These are phyloP conservation scores for Epichloe sibirici DNA, from an alignment of 2,329 filamentous ascomycete genomes.

Conservation along the genomic window DNA sequence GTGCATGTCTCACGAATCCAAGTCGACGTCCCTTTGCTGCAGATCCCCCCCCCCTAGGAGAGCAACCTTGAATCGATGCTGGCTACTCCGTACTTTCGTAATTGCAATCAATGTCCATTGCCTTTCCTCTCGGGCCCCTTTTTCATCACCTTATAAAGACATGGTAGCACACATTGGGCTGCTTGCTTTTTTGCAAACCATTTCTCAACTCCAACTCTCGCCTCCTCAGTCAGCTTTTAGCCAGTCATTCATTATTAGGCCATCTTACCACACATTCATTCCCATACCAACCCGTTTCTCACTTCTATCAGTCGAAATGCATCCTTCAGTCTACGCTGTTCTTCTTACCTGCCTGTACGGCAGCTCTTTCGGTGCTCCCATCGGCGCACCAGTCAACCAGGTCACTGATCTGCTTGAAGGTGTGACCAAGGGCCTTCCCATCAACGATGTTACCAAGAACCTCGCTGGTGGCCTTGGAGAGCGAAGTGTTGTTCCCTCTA, in stretches of 20 bases:
- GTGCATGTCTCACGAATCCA: too few relatives aligned
- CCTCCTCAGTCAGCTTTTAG: not conserved
- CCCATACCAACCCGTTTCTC: not conserved
- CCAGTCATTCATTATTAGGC: not conserved
- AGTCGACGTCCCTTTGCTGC: too few relatives aligned
- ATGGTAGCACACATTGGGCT: too few relatives aligned
- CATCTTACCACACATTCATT: not conserved
- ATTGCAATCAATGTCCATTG: too few relatives aligned
- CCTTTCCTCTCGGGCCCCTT: too few relatives aligned
- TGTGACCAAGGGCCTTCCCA: not conserved
- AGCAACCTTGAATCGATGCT: too few relatives aligned
- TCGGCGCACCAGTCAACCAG: not conserved
- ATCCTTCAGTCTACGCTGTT: not conserved
- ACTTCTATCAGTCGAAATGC: not conserved
- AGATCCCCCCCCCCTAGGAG: too few relatives aligned
- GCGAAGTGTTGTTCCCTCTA: not conserved
- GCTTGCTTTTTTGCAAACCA: too few relatives aligned
- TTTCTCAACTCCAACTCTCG: too few relatives aligned
- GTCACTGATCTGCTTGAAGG: not conserved
- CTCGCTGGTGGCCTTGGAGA: not conserved
- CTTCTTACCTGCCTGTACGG: conserved; percentile 4
- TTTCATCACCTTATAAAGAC: too few relatives aligned
- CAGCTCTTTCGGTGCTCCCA: conserved; percentile 3
- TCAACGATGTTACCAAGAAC: too few relatives aligned
- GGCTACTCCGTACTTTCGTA: too few relatives aligned